phyloP scores from a whole-genome alignment of 176 grass and related monocot species.

The Avena eriantha region DNA sequence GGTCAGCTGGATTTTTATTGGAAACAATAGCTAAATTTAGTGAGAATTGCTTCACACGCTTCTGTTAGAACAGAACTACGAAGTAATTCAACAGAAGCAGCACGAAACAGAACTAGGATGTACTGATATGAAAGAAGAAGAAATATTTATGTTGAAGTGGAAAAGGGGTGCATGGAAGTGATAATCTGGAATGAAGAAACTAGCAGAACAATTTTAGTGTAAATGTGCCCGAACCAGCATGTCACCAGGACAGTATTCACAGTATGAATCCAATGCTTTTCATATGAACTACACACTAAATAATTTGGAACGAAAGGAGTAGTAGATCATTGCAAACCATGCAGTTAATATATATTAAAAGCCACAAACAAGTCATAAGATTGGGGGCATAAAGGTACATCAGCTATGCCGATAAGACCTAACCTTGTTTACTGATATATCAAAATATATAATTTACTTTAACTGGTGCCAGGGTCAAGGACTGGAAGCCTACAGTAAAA shows the following conservation, averaged over 20 bases:
- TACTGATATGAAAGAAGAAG: not conserved
- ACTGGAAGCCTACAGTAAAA: slow-evolving; percentile 97
- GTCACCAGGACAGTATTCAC: not conserved
- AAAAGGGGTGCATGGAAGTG: not conserved
- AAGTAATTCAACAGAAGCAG: not conserved
- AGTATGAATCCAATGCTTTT: not conserved
- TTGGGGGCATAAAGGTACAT: slow-evolving; percentile 19
- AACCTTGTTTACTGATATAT: slow-evolving; percentile 27
- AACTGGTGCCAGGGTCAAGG: slow-evolving; percentile 75
- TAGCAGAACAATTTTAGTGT: not conserved
- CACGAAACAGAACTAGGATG: not conserved
- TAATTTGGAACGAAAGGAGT: no score
- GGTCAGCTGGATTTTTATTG: not conserved
- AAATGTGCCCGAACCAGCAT: not conserved
- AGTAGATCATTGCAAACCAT: slow-evolving; percentile 28
- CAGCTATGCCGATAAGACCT: slow-evolving; percentile 28
- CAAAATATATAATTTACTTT: slow-evolving; percentile 54
- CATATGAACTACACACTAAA: not conserved
- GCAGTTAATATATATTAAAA: slow-evolving; percentile 35
- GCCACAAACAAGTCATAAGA: slow-evolving; percentile 33
- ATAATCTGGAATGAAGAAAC: slow-evolving; percentile 23
- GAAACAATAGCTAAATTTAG: not conserved
- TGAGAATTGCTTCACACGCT: not conserved
- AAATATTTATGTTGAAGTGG: not conserved
- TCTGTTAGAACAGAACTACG: not conserved